Evolutionary conservation across 2,329 filamentous ascomycete species (phyloP), one percentile per base, ranked within the genome.

Genomic region (Exophiala lecanii-corni): DNA sequence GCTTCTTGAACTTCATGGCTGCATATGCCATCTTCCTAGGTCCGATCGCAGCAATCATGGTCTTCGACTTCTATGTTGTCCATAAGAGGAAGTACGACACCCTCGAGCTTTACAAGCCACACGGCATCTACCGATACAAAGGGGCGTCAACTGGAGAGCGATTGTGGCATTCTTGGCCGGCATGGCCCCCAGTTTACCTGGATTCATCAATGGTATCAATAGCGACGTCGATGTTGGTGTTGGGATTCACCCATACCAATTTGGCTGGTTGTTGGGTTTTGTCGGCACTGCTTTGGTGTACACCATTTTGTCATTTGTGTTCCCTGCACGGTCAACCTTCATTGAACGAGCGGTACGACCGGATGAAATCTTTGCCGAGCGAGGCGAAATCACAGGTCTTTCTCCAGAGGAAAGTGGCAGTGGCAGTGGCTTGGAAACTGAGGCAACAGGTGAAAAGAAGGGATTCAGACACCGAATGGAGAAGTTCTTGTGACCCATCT

Each of bases 201-300:
- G 49, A 35, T 81, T 9, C 64, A 76, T 7, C 75, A 69, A 78
- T 54, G 53, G 67, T 13, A 60, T 74, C 23, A 70, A 69, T 43
- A 33, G 51, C 0, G 42, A 45, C 9, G 55, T 68, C 23, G 33
- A 57, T 9, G 59, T 67, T 1, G 73, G 75, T 5, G 71, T 81
- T 1, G 71, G 64, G 1, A 59, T 65, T 28, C 72, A 75, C 51
- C 65, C 81, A 3, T 84, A 82, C 56, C 70, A 74, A 18, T 80
- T 84, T 57, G 79, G 80, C 12, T 84, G 80, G 75, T 57, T 84
- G 13, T 68, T 81, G 33, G 80, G 79, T 0, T 82, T 84, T 50
- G 64, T 72, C 5, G 70, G 71, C 82, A 78, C 76, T 3, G 71
- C 74, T 12, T 34, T 77, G 2, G 68, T 82, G 0, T 84, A 83